Conservation (phyloP, 495 filamentous ascomycete genomes). For the Glutinoglossum americanum region DNA sequence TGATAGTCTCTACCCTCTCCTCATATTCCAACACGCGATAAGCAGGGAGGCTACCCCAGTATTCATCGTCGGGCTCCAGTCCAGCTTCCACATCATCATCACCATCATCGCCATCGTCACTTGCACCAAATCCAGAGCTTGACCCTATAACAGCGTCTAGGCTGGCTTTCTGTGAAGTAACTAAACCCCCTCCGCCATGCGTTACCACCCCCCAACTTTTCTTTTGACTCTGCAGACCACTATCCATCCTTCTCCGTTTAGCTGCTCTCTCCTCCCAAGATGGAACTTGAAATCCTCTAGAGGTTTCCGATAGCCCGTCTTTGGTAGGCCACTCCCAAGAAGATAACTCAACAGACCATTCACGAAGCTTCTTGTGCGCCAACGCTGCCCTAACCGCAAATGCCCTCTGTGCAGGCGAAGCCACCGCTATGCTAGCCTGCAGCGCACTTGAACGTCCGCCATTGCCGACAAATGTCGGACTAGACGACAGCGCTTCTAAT, state of each 20-base stretch:
- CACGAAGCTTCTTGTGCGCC: slow-evolving; percentile 47
- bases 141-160: neutral
- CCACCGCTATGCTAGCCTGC: slow-evolving; percentile 35
- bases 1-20: slow-evolving; percentile 54
- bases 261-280: slow-evolving; percentile 17
- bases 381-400: slow-evolving; percentile 54
- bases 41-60: slow-evolving; percentile 48
- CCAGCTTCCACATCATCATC: slow-evolving; percentile 1
- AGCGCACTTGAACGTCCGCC: neutral
- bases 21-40: slow-evolving; percentile 43
- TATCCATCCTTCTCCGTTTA: slow-evolving; percentile 6
- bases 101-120: slow-evolving; percentile 6
- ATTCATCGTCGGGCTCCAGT: slow-evolving; percentile 19
- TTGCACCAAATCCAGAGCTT: neutral
- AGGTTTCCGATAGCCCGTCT: slow-evolving; percentile 9
- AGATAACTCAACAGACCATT: slow-evolving; percentile 60
- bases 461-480: neutral
- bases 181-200: neutral
- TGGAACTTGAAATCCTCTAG: slow-evolving; percentile 35
- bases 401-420: slow-evolving; percentile 42
- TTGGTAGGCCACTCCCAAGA: slow-evolving; percentile 50
- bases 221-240: neutral
- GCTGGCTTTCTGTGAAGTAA: neutral
- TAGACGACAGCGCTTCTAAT: slow-evolving; percentile 2
- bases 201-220: neutral